Percentiles rank a stretch among this genome's conserved stretches.
Conservation (phyloP, 2,329 filamentous ascomycete genomes). For the Pseudopyrenochaeta lycopersici region DNA sequence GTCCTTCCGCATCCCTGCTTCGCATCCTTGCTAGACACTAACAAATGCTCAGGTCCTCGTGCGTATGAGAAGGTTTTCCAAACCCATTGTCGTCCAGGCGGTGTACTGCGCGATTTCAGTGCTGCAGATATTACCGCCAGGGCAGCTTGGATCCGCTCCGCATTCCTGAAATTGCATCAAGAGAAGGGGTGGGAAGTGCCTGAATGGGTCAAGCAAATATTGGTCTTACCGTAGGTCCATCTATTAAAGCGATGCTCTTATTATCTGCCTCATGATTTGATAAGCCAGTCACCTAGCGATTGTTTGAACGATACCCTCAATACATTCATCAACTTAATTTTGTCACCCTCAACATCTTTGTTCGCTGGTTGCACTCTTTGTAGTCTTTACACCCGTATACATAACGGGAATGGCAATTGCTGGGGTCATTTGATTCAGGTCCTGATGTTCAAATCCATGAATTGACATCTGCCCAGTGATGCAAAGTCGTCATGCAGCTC, state of each 20-base stretch:
- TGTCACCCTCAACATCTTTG: no score
- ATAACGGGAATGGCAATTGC: no score
- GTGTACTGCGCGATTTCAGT: slow-evolving; percentile 35
- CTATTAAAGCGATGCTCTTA: neutral
- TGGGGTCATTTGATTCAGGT: no score
- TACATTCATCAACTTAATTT: no score
- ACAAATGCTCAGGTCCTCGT: slow-evolving; percentile 19
- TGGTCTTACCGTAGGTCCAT: slow-evolving; percentile 24
- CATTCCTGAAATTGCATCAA: slow-evolving; percentile 19
- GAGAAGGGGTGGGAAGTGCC: slow-evolving; percentile 30
- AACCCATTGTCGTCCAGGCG: slow-evolving; percentile 32
- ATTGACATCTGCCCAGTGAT: no score
- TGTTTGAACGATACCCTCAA: no score
- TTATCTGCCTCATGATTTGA: neutral
- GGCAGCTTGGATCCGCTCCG: slow-evolving; percentile 29
- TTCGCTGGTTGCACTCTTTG: no score
- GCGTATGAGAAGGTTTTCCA: slow-evolving; percentile 43
- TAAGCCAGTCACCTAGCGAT: no score
- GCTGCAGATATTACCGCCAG: slow-evolving; percentile 39
- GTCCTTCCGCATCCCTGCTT: slow-evolving; percentile 3
- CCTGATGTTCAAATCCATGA: no score
- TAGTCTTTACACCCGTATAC: no score
- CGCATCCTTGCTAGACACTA: neutral
- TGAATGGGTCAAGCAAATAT: slow-evolving; percentile 40
- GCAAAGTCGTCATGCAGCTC: no score